phyloP scores from a whole-genome alignment of 1,284 basidiomycete species.

The Melampsora occidentalis region DNA sequence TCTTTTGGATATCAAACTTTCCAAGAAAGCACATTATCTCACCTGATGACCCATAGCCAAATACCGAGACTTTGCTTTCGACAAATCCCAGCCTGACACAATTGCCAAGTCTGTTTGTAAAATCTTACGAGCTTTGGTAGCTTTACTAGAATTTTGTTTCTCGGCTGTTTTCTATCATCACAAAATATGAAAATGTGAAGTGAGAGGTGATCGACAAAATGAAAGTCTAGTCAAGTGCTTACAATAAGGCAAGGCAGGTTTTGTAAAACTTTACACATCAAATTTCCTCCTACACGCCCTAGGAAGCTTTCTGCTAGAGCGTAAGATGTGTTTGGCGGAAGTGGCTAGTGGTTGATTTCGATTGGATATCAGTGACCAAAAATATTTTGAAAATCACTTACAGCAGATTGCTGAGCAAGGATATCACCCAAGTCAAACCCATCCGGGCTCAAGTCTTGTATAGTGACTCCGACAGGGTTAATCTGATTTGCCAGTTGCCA shows the following conservation, averaged over 20 bases:
- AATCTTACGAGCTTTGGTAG: conserved; percentile 65
- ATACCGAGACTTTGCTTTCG: background rate
- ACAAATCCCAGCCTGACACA: background rate
- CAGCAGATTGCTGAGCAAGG: conserved; percentile 52
- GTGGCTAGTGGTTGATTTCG: conserved; percentile 54
- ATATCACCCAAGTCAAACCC: conserved; percentile 57
- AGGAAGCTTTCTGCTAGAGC: conserved; percentile 62
- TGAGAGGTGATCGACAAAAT: conserved; percentile 43
- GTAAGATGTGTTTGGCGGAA: conserved; percentile 62
- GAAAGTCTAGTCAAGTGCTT: conserved; percentile 48
- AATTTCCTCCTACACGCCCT: conserved; percentile 65
- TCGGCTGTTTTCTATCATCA: background rate
- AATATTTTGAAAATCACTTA: conserved; percentile 48
- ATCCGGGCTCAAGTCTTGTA: conserved; percentile 57
- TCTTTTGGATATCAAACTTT: no score
- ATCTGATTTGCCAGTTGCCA: conserved; percentile 69
- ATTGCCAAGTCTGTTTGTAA: background rate
- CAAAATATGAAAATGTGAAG: background rate
- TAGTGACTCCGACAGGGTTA: conserved; percentile 66
- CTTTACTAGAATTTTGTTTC: conserved; percentile 57
- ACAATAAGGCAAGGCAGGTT: conserved; percentile 64
- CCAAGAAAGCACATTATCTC: background rate
- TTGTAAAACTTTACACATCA: conserved; percentile 69
- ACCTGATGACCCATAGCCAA: conserved; percentile 25
- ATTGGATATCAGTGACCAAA: background rate